Percentiles rank a stretch among this genome's conserved stretches.
These are phyloP conservation scores for Sclerotinia borealis DNA, from an alignment of 2,329 filamentous ascomycete genomes.

Conservation along the genomic window DNA sequence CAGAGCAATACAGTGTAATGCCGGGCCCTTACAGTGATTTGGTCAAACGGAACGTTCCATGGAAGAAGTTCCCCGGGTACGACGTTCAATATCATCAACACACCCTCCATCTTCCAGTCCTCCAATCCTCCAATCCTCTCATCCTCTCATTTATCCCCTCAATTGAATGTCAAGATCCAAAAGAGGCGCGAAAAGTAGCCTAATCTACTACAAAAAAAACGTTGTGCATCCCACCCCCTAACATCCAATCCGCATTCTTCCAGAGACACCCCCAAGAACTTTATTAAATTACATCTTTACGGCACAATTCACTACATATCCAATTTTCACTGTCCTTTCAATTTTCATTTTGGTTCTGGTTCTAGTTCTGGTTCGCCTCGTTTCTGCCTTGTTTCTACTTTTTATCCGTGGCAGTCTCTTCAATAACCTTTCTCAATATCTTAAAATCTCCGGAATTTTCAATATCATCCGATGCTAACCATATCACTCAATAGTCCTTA, in stretches of 20 bases:
- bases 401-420: constrained; percentile 11
- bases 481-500: constrained; percentile 22
- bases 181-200: constrained; percentile 1
- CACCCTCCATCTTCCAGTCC: neutral
- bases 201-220: constrained; percentile 2
- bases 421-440: constrained; percentile 8
- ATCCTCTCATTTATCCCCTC: neutral
- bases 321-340: constrained; percentile 4
- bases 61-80: constrained; percentile 10
- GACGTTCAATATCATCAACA: constrained; percentile 4
- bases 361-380: neutral
- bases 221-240: neutral
- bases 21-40: constrained; percentile 10
- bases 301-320: neutral
- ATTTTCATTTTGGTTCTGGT: neutral
- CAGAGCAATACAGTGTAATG: constrained; percentile 10
- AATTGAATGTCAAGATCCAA: neutral
- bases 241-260: neutral
- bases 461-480: constrained; percentile 19
- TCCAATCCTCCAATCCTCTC: no score
- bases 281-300: neutral
- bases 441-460: constrained; percentile 1
- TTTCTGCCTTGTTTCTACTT: neutral
- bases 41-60: constrained; percentile 12
- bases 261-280: neutral